phyloP scores from a whole-genome alignment of 345 rosid genomes.

The Linum tenue region DNA sequence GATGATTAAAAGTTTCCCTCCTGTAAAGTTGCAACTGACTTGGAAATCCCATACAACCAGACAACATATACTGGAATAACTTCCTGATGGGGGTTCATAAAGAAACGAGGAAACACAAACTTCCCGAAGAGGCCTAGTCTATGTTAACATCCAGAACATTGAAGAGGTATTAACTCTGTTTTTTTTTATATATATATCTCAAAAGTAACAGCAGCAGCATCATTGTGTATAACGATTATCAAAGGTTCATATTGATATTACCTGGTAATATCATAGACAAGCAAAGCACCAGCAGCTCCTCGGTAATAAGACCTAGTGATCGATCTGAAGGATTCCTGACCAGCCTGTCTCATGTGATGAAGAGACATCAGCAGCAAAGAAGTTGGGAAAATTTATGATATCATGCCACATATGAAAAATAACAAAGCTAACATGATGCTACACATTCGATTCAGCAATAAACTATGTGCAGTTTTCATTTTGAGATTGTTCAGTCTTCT shows the following conservation, averaged over 20 bases:
- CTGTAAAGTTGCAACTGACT: neutral
- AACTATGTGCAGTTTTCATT: neutral
- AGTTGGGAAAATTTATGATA: neutral
- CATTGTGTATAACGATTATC: neutral
- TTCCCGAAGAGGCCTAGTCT: neutral
- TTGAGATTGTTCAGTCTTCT: too few species aligned
- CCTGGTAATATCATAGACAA: conserved; percentile 6
- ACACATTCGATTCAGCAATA: neutral
- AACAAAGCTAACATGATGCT: neutral
- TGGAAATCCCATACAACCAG: neutral
- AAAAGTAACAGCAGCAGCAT: neutral
- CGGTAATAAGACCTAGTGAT: conserved; percentile 4
- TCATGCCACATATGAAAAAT: neutral
- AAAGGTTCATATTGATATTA: neutral
- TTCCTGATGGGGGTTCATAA: neutral
- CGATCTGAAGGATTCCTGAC: conserved; percentile 4
- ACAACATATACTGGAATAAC: neutral
- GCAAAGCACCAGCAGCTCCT: conserved; percentile 4
- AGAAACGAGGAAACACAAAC: neutral
- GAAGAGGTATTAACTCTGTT: neutral
- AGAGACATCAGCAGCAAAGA: neutral
- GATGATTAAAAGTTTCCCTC: conserved; percentile 2
- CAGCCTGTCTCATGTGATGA: neutral
- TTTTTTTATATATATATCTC: too few species aligned
- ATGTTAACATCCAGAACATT: neutral